phyloP scores from a whole-genome alignment of 768 basidiomycete genomes.

The Phanerodontia chrysosporium region DNA sequence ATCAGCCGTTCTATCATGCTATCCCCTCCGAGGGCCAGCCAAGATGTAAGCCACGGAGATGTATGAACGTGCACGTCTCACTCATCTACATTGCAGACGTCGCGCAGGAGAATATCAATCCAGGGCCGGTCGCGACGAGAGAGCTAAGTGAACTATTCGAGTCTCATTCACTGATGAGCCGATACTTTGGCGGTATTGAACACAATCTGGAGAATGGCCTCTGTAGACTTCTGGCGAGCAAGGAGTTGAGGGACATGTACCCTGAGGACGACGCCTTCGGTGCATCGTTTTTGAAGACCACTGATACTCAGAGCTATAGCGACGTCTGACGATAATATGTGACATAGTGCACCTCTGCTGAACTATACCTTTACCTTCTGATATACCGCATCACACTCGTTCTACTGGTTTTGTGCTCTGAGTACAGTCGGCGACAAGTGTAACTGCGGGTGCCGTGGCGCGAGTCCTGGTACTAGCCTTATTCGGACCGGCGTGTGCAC shows the following conservation, averaged over 20 bases:
- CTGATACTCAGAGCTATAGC: no score
- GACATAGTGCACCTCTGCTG: no score
- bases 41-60: constrained; percentile 30
- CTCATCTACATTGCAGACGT: constrained; percentile 25
- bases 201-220: constrained; percentile 14
- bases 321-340: no score
- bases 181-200: constrained; percentile 35
- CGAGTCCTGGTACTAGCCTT: no score
- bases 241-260: constrained; percentile 10
- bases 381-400: no score
- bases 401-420: no score
- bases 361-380: background rate
- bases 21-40: constrained; percentile 31
- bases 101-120: constrained; percentile 32
- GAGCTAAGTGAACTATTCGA: constrained; percentile 22
- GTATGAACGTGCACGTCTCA: background rate
- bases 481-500: background rate
- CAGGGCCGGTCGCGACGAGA: constrained; percentile 12
- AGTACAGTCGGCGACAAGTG: no score
- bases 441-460: no score
- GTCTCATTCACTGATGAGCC: constrained; percentile 24
- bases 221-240: constrained; percentile 2
- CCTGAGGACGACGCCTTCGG: constrained; percentile 14
- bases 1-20: constrained; percentile 49
- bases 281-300: background rate